These are phyloP conservation scores for Agrostemma githago DNA, from an alignment of 148 eudicot species.

Conservation along the genomic window DNA sequence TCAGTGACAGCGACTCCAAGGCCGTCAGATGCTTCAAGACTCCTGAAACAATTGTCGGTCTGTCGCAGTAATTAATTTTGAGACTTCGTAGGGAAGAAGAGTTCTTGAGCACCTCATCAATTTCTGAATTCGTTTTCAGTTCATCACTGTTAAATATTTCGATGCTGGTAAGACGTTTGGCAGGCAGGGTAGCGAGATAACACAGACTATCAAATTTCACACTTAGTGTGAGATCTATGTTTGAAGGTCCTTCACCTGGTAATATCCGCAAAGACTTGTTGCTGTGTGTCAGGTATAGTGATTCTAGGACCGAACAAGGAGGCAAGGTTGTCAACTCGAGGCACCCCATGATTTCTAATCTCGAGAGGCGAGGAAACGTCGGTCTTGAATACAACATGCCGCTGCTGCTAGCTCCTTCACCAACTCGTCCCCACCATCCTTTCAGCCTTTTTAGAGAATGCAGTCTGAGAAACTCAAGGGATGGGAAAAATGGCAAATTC, in stretches of 20 bases:
- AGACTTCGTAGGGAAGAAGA: slow-evolving; percentile 11
- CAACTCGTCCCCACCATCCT: slow-evolving; percentile 21
- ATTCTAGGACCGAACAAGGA: slow-evolving; percentile 10
- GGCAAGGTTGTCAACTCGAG: slow-evolving; percentile 12
- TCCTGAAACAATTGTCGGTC: background rate
- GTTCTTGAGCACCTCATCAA: background rate
- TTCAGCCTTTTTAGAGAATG: background rate
- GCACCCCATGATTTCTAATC: background rate
- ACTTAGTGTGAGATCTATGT: background rate
- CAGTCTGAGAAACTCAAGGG: slow-evolving; percentile 14
- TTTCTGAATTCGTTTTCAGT: slow-evolving; percentile 3
- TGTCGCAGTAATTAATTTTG: background rate
- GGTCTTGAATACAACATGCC: background rate
- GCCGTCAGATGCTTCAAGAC: slow-evolving; percentile 10
- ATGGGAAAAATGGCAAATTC: slow-evolving; percentile 11
- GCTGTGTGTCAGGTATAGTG: background rate
- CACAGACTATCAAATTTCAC: background rate
- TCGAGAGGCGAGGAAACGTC: slow-evolving; percentile 9
- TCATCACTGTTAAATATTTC: background rate
- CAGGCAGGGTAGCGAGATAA: background rate
- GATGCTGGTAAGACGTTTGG: background rate
- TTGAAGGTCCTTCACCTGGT: background rate
- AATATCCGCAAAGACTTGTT: background rate
- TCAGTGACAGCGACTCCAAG: slow-evolving; percentile 6
- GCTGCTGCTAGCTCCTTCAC: background rate